Evolutionary conservation across 768 basidiomycete genomes (phyloP), one percentile per base, ranked within the genome.

Genomic region (Leccinellum luteum): DNA sequence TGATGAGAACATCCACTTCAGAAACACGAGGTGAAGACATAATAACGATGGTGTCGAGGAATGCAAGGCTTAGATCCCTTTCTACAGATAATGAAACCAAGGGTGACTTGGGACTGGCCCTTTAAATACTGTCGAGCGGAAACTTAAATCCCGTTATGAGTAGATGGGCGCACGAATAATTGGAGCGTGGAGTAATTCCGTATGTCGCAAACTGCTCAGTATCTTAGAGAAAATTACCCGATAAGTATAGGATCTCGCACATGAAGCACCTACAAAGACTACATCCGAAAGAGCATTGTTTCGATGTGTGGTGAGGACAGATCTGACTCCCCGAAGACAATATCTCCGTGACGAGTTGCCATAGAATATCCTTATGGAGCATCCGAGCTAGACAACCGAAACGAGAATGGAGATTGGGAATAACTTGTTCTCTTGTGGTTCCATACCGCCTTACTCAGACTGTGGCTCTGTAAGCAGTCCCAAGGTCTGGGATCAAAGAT

Each of bases 1-100:
- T 74, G 52, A 77, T 64, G 45, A 77, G 69, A 32, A 77, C 74
- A 55, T 77, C 77, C 28, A 78, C 76, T 43, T 70, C 53, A 10
- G 74, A 73, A 5, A 60, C 56, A 49, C n/a, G 54, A 52, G 53
- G 48, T 28, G 38, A 47, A 30, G 64, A 43, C 66, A 67, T 68
- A 30, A 2, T 48, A 9, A 48, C 48, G 44, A 53, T 15, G 50
- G 38, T 30, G 45, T 54, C 43, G 47, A 48, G 35, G 50, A 51
- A 28, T 43, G 6, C 41, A 19, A 19, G 6, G 6, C 1, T 48
- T 23, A n/a, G n/a, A 15, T 30, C 30, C 12, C 8, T 17, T 48
- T 60, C 57, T 61, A 51, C 60, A 52, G 41, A n/a, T 17, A 34
- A n/a, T 21, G 7, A 6, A 52, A 28, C 48, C 21, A 41, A 10